Percentiles rank a stretch among this genome's conserved stretches.
These are phyloP conservation scores for Melastoma malabathricum DNA, from an alignment of 345 rosid species.

Conservation along the genomic window DNA sequence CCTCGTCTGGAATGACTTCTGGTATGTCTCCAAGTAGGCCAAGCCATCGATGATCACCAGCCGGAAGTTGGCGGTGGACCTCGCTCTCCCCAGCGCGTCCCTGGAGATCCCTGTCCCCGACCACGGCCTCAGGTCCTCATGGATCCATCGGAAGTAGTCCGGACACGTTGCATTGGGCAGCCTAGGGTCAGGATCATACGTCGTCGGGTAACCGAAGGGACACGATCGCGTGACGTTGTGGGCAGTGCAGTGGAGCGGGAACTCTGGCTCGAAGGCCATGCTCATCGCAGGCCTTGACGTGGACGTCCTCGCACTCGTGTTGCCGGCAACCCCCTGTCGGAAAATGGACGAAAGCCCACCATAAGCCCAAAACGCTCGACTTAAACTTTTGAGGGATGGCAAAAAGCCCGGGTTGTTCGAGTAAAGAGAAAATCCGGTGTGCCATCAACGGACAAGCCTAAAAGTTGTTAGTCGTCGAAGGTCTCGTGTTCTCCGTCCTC, in stretches of 20 bases:
- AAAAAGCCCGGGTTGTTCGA: too few relatives aligned
- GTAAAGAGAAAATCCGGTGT: too few relatives aligned
- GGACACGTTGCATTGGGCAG: slow-evolving; percentile 31
- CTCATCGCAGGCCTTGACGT: background rate
- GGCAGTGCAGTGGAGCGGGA: slow-evolving; percentile 37
- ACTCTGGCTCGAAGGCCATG: slow-evolving; percentile 12
- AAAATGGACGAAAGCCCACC: background rate
- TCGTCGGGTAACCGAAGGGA: slow-evolving; percentile 25
- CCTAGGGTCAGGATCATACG: slow-evolving; percentile 10
- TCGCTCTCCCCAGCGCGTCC: slow-evolving; percentile 46
- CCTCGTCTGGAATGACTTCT: slow-evolving; percentile 49
- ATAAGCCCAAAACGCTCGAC: too few relatives aligned
- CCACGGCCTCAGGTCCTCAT: slow-evolving; percentile 88
- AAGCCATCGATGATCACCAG: slow-evolving; percentile 39
- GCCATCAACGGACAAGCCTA: too few relatives aligned
- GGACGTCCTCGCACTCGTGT: slow-evolving; percentile 1
- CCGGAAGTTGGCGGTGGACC: slow-evolving; percentile 43
- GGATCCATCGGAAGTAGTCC: slow-evolving; percentile 86
- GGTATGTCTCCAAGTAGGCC: slow-evolving; percentile 39
- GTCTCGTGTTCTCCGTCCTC: too few relatives aligned
- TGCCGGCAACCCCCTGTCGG: slow-evolving; percentile 3
- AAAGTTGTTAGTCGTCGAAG: too few relatives aligned
- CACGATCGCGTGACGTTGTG: slow-evolving; percentile 20
- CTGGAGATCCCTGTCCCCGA: slow-evolving; percentile 52
- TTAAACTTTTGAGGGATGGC: too few relatives aligned